Base-by-base conservation (phyloP, 2,329 filamentous ascomycete species). In the Colletotrichum scovillei region DNA sequence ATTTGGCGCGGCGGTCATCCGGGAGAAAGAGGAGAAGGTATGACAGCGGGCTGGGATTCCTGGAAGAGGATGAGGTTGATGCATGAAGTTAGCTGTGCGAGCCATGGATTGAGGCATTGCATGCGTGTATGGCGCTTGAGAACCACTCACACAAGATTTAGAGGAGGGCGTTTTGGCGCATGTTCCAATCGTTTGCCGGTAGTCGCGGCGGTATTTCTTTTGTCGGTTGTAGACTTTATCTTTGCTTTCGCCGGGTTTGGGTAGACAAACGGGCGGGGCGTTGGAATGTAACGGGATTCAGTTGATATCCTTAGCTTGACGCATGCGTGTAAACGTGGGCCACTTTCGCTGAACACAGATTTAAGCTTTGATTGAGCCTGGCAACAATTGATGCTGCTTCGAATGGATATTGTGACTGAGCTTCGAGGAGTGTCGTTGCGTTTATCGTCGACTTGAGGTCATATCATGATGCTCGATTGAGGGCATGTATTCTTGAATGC, bases 11-110 rank as follows among this genome's bases (percentile, higher is more conserved):
- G 59, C 79, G 79, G 26, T 78, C 77, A 0, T 79, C 75, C 30
- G 82, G 78, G 30, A 83, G 74, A 76, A 88, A 85, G 81, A 82
- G 82, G 72, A 84, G 87, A 72, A 83, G 85, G 70, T 85, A 86
- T 75, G 89, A 91, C 78, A 90, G 88, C 67, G 89, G 89, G 0
- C 77, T 91, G 63, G 88, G 88, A 0, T 81, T 91, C 28, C 75
- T 90, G 78, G 88, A 89, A 32, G 88, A 90, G 77, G 88, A 89
- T 46, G 86, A 86, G 67, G 79, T 82, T 22, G 82, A 83, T 38
- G 67, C 67, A n/a, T 73, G 53, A 63, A 22, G 38, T 12, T 32
- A 22, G 19, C 12, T 52, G 38, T 24, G 38, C 16, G 35, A 26
- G 6, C 4, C 9, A 8, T 35, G 56, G 62, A 52, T 16, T 24